phyloP scores from a whole-genome alignment of 805 yeast species.

The Candida rishiriensis region DNA sequence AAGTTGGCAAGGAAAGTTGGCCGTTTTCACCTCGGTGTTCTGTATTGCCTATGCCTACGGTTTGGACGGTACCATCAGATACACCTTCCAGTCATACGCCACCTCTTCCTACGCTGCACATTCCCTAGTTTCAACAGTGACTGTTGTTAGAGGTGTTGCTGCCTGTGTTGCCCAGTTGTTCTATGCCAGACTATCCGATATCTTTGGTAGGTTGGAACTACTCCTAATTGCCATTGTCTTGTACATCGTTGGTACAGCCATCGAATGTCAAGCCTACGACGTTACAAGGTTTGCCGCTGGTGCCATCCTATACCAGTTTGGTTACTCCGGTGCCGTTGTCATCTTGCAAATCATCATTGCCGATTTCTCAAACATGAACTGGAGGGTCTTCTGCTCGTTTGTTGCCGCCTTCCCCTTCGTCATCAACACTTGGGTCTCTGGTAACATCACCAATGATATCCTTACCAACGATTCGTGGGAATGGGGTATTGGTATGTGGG shows the following conservation, averaged over 20 bases:
- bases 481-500: constrained; percentile 82
- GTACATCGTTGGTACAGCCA: constrained; percentile 59
- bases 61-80: constrained; percentile 49
- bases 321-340: constrained; percentile 62
- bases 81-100: constrained; percentile 49
- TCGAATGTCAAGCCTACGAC: constrained; percentile 56
- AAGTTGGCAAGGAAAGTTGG: constrained; percentile 27
- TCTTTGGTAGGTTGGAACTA: constrained; percentile 60
- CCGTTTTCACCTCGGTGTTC: constrained; percentile 46
- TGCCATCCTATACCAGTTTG: constrained; percentile 48
- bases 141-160: constrained; percentile 53
- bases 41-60: constrained; percentile 56
- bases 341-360: constrained; percentile 54
- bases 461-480: constrained; percentile 43
- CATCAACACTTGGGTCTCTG: constrained; percentile 76
- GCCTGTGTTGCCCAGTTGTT: constrained; percentile 66
- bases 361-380: constrained; percentile 63
- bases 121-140: constrained; percentile 54
- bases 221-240: constrained; percentile 46
- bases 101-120: constrained; percentile 50
- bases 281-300: constrained; percentile 62
- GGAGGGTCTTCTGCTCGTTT: constrained; percentile 65
- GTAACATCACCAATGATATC: constrained; percentile 45
- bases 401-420: constrained; percentile 69
- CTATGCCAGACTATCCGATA: constrained; percentile 59